phyloP scores from a whole-genome alignment of 495 filamentous ascomycete genomes.

The Talaromyces adpressus region DNA sequence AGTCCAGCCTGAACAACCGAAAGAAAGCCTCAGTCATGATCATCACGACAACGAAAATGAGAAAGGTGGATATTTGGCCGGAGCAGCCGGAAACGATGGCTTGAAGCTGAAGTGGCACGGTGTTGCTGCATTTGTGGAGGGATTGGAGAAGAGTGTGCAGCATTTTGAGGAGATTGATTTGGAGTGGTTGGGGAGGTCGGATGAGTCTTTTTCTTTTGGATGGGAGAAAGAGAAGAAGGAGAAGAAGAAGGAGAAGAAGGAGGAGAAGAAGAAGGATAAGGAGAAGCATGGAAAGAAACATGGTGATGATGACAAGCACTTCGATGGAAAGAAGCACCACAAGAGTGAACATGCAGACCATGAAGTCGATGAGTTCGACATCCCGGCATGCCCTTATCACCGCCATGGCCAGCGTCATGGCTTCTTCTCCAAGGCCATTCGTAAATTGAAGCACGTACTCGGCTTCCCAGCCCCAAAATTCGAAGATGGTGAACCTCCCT shows the following conservation, averaged over 20 bases:
- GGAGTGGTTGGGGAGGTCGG: neutral
- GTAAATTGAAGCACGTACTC: neutral
- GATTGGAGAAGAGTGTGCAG: neutral
- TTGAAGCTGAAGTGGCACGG: neutral
- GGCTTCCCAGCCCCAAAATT: neutral
- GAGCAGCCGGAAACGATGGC: neutral
- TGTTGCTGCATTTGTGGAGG: neutral
- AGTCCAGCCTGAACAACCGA: neutral
- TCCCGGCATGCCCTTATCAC: neutral
- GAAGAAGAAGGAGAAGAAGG: neutral
- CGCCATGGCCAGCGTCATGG: neutral
- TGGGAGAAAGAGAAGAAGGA: neutral
- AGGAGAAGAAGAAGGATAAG: neutral
- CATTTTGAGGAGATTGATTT: constrained; percentile 1
- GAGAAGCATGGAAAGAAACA: neutral
- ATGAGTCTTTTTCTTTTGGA: neutral
- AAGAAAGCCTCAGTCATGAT: neutral
- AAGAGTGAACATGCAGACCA: neutral
- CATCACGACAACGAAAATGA: neutral
- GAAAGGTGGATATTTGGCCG: neutral
- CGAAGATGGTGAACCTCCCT: neutral
- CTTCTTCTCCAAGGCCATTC: neutral
- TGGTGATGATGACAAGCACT: too few species aligned
- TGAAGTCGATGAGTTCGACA: neutral
- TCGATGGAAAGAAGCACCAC: too few species aligned